Conservation (phyloP, 108 stramenopile species). For the Pseudonitzschia multiseries region DNA sequence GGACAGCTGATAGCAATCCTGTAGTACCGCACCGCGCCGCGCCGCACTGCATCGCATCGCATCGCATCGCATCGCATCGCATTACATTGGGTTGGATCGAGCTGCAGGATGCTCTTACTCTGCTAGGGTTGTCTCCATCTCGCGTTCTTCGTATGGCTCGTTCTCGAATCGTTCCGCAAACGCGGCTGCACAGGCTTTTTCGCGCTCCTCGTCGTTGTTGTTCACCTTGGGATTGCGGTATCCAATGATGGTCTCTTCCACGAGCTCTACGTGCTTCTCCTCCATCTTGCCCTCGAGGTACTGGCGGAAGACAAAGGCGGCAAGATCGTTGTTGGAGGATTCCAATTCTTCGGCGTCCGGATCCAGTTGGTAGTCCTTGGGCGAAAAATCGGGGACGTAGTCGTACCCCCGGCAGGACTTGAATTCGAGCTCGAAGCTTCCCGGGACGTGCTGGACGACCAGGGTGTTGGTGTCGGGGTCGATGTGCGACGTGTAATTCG, state of each 20-base stretch:
- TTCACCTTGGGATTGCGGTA: background rate
- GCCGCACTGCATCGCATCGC: no score
- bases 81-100: no score
- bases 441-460: background rate
- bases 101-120: no score
- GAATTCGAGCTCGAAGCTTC: background rate
- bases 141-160: background rate
- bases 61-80: no score
- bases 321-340: background rate
- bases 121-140: background rate
- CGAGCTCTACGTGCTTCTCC: background rate
- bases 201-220: background rate
- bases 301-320: slow-evolving; percentile 11
- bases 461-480: background rate
- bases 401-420: background rate
- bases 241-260: slow-evolving; percentile 8
- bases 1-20: no score
- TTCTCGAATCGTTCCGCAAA: background rate
- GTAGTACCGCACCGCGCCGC: no score
- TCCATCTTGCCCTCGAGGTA: slow-evolving; percentile 2
- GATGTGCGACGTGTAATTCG: background rate
- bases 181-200: background rate
- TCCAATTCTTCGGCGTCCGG: background rate
- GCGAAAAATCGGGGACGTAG: background rate
- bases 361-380: background rate